Evolutionary conservation across 345 rosid species (phyloP), one percentile per base, ranked within the genome.

Genomic region (Brassica nigra): DNA sequence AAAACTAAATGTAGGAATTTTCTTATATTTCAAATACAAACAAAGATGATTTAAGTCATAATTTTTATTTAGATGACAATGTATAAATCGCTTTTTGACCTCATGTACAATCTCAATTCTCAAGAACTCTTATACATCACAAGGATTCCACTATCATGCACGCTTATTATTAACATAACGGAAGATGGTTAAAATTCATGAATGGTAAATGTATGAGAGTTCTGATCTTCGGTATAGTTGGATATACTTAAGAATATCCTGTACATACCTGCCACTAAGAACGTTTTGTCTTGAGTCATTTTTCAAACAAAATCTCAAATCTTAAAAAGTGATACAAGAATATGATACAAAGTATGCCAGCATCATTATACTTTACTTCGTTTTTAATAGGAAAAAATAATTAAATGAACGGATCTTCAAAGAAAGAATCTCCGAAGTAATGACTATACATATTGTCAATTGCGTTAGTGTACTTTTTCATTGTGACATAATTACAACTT

Each of bases 191-290:
- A n/a, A 18, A 52, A 52, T 5, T 47, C 54, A 14, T 1, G 15
- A 52, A 52, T 5, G 58, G 58, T 52, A 52, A 15, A 54, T 16
- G 27, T 16, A 16, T 23, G 64, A 59, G 63, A 8, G n/a, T 14
- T 30, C 5, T 71, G 71, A 52, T 23, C 10, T 64, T 54, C 33
- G 10, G 15, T 29, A 31, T 29, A 15, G 61, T 65, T 78, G 76
- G 81, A 78, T 78, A 71, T 65, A 37, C 77, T 66, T 18, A 42
- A 30, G 72, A 65, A 57, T 78, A 78, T 78, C 73, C 68, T 39
- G 47, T 16, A 15, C 27, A 3, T 78, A 68, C 34, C 8, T 42
- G 18, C 15, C 49, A 28, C 34, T 57, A 37, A 37, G 66, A 70
- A 66, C 52, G 58, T 78, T 78, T 66, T 39, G 66, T 72, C 29